Evolutionary conservation across 495 filamentous ascomycete genomes (phyloP).

Genomic region (Cenococcum geophilum): DNA sequence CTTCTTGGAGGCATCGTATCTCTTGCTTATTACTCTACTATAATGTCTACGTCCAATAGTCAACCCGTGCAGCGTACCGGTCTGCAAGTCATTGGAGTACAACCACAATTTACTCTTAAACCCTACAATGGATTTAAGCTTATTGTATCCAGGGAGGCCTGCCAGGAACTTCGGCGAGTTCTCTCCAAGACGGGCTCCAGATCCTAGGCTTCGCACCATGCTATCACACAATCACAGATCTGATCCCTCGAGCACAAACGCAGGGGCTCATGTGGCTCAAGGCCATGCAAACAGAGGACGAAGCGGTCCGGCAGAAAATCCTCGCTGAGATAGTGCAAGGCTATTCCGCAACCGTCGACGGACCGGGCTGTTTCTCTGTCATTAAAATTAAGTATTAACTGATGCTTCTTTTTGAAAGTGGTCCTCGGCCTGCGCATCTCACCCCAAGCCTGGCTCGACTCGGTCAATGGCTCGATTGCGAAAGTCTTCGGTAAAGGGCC

Average conservation of each 20-base stretch:
- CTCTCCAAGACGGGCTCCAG: background rate
- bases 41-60: background rate
- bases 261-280: constrained; percentile 1
- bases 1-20: too few relatives aligned
- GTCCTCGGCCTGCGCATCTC: background rate
- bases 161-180: background rate
- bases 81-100: background rate
- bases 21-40: too few relatives aligned
- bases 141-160: background rate
- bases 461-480: background rate
- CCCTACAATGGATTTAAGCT: too few relatives aligned
- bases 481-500: background rate
- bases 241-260: background rate
- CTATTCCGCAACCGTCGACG: background rate
- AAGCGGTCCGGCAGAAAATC: constrained; percentile 5
- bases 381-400: background rate
- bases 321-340: constrained; percentile 1
- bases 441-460: constrained; percentile 1
- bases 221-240: constrained; percentile 2
- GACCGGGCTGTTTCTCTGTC: background rate
- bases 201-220: constrained; percentile 2
- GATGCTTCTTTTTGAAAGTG: background rate
- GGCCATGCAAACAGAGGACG: background rate
- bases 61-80: background rate
- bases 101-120: background rate